Conservation (phyloP, 2,329 filamentous ascomycete species). For the Phyllosticta paracitricarpa region DNA sequence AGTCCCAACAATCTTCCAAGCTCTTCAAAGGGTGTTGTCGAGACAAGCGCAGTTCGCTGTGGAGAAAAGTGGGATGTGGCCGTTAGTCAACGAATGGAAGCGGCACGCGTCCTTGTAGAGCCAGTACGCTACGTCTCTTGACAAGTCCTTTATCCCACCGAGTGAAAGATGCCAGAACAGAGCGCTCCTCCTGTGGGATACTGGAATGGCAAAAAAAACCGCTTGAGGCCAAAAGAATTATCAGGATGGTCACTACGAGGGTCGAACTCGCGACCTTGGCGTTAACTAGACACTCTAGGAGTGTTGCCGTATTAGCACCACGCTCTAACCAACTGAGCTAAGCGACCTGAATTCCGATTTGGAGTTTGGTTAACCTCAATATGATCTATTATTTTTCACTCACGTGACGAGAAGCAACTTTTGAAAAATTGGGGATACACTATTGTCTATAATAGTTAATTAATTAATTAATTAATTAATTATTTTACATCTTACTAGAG, state of each 20-base stretch:
- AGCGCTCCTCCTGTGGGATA: not conserved
- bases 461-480: too few relatives aligned
- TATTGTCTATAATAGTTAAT: too few relatives aligned
- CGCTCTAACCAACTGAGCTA: slow-evolving; percentile 11
- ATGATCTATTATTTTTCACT: too few relatives aligned
- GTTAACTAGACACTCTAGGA: not conserved
- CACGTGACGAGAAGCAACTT: too few relatives aligned
- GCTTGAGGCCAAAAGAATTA: not conserved
- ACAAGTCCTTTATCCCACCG: not conserved
- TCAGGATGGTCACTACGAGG: slow-evolving; percentile 4
- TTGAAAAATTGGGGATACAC: too few relatives aligned
- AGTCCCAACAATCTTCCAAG: too few relatives aligned
- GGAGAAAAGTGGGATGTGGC: not conserved
- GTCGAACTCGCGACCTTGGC: slow-evolving; percentile 9
- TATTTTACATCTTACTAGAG: too few relatives aligned
- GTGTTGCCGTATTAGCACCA: slow-evolving; percentile 1
- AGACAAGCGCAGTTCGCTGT: not conserved
- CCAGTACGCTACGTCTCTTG: not conserved
- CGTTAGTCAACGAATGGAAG: not conserved
- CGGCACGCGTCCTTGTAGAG: too few relatives aligned
- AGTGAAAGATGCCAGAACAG: not conserved
- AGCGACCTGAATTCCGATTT: too few relatives aligned
- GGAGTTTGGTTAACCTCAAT: too few relatives aligned
- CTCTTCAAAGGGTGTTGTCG: not conserved
- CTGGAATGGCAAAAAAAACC: too few relatives aligned